A percentile compares a stretch with the other conserved stretches of the same genome.
phyloP scores from a whole-genome alignment of 345 rosid genomes.

The Sonneratia alba region DNA sequence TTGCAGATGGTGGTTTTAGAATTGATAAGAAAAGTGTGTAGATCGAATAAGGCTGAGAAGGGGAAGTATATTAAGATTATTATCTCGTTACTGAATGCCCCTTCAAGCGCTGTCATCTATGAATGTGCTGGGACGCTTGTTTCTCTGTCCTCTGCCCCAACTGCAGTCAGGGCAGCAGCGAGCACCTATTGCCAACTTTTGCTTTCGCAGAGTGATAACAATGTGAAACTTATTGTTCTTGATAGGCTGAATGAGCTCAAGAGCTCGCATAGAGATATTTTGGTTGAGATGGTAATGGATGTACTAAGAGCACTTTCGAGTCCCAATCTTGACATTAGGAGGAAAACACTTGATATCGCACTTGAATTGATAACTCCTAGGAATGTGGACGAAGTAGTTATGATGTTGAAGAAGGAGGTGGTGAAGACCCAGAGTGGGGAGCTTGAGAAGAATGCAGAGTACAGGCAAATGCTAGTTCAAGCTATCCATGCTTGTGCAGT shows the following conservation, averaged over 20 bases:
- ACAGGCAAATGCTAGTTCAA: conserved; percentile 88
- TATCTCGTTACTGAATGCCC: conserved; percentile 14
- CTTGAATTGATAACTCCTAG: conserved; percentile 73
- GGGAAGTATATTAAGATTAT: conserved; percentile 23
- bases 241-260: conserved; percentile 77
- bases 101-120: conserved; percentile 17
- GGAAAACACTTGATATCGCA: conserved; percentile 74
- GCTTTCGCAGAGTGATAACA: conserved; percentile 80
- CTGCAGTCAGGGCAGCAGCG: conserved; percentile 79
- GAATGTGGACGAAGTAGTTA: conserved; percentile 70
- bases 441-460: conserved; percentile 86
- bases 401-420: conserved; percentile 77
- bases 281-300: conserved; percentile 85
- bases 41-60: conserved; percentile 18
- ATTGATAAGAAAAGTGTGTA: conserved; percentile 18
- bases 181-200: conserved; percentile 77
- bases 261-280: conserved; percentile 59
- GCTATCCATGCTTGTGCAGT: conserved; percentile 83
- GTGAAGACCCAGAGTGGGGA: conserved; percentile 84
- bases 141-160: conserved; percentile 82
- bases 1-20: conserved; percentile 21
- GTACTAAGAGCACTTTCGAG: conserved; percentile 85
- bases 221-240: conserved; percentile 78
- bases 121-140: conserved; percentile 53
- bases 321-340: conserved; percentile 73